A percentile compares a stretch with the other conserved stretches of the same genome.
These are phyloP conservation scores for Cercospora sojina DNA, from an alignment of 2,329 filamentous ascomycete species.

Conservation along the genomic window DNA sequence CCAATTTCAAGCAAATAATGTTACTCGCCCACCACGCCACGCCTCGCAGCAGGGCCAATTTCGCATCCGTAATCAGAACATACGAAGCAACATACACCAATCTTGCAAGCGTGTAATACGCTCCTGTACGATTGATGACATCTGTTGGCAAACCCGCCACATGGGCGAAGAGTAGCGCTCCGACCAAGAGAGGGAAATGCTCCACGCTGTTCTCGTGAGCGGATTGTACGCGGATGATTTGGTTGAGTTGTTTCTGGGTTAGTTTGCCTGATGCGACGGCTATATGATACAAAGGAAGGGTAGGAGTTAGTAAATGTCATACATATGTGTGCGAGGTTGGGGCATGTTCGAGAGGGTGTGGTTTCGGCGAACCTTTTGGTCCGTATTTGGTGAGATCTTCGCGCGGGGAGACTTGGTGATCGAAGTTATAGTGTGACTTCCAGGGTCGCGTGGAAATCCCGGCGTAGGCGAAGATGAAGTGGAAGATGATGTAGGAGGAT, in stretches of 20 bases:
- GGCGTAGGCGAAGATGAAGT: constrained; percentile 49
- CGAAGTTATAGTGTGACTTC: constrained; percentile 47
- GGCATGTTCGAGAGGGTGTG: no score
- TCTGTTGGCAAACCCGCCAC: constrained; percentile 41
- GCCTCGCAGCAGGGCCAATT: constrained; percentile 41
- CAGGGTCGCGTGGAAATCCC: constrained; percentile 46
- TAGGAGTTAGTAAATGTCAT: no score
- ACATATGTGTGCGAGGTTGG: no score
- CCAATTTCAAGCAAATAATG: constrained; percentile 42
- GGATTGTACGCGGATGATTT: constrained; percentile 46
- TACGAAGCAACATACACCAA: constrained; percentile 46
- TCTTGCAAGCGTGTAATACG: constrained; percentile 45
- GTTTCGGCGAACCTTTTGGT: constrained; percentile 35
- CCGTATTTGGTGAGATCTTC: constrained; percentile 51
- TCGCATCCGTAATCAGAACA: constrained; percentile 41
- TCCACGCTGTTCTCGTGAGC: constrained; percentile 52
- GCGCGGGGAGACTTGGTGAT: constrained; percentile 51
- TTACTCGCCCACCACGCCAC: constrained; percentile 49
- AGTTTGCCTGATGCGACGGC: constrained; percentile 46
- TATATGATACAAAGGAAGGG: constrained; percentile 21
- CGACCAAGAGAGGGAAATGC: constrained; percentile 43
- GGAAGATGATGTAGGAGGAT: constrained; percentile 40
- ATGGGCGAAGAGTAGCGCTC: constrained; percentile 43
- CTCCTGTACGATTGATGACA: constrained; percentile 42
- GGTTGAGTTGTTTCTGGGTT: constrained; percentile 44